Evolutionary conservation across 495 filamentous ascomycete species (phyloP).

Genomic region (Hypoxylon crocopeplum): DNA sequence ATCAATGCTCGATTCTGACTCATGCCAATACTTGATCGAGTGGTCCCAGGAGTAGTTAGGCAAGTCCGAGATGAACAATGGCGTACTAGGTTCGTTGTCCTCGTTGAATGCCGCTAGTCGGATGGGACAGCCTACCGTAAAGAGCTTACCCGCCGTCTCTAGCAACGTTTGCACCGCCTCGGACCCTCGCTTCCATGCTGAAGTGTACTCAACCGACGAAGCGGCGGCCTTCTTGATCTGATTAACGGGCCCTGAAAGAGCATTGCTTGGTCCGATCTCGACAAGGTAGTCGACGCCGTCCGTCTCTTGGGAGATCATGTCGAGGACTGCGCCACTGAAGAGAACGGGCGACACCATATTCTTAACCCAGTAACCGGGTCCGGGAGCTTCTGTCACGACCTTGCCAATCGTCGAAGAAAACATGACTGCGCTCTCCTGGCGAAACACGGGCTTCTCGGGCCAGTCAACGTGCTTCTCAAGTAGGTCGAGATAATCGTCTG

Average conservation of each 20-base stretch:
- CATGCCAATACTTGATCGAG: constrained; percentile 41
- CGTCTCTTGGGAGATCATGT: neutral
- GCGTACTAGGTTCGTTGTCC: neutral
- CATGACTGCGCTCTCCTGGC: constrained; percentile 28
- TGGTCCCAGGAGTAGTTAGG: constrained; percentile 58
- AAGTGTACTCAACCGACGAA: constrained; percentile 29
- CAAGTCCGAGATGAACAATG: constrained; percentile 39
- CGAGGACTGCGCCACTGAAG: constrained; percentile 44
- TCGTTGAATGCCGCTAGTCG: neutral
- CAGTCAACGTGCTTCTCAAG: neutral
- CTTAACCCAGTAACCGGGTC: constrained; percentile 39
- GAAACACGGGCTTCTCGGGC: neutral
- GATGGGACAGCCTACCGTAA: constrained; percentile 6
- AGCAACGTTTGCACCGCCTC: constrained; percentile 35
- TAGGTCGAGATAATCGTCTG: constrained; percentile 40
- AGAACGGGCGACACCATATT: constrained; percentile 46
- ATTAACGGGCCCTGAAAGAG: constrained; percentile 52
- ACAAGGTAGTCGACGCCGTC: constrained; percentile 42
- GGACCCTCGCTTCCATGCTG: constrained; percentile 37
- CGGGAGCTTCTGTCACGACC: constrained; percentile 11
- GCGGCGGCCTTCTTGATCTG: constrained; percentile 40
- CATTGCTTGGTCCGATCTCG: constrained; percentile 60
- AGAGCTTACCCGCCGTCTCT: constrained; percentile 44
- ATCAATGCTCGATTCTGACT: constrained; percentile 35
- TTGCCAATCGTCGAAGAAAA: constrained; percentile 46